These are phyloP conservation scores for Meira nashicola DNA, from an alignment of 1,284 basidiomycete species.

Conservation along the genomic window DNA sequence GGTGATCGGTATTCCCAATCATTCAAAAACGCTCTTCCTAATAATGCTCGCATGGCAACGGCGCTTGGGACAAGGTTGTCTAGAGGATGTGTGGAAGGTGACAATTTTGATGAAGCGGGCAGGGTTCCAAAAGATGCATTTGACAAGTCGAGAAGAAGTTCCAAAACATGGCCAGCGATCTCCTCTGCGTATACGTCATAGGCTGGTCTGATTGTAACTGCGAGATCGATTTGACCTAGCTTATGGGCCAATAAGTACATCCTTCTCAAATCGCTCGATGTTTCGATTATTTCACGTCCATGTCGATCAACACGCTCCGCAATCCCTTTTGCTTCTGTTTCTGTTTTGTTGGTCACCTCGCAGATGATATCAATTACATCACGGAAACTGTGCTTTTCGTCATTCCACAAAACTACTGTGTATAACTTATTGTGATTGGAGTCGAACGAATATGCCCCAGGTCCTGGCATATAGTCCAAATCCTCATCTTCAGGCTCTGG, in stretches of 20 bases:
- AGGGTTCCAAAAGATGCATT: constrained; percentile 32
- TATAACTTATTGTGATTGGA: constrained; percentile 56
- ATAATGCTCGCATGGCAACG: constrained; percentile 23
- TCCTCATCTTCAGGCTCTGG: constrained; percentile 52
- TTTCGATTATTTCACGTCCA: constrained; percentile 80
- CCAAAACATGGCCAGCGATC: constrained; percentile 60
- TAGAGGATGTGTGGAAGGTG: constrained; percentile 11
- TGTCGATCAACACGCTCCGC: constrained; percentile 69
- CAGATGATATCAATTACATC: constrained; percentile 69
- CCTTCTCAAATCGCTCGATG: constrained; percentile 64
- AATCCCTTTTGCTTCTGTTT: constrained; percentile 59
- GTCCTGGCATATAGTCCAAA: no score
- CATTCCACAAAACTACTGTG: constrained; percentile 89
- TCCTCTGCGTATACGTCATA: constrained; percentile 88
- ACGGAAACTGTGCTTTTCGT: constrained; percentile 91
- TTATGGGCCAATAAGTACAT: constrained; percentile 74
- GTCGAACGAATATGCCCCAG: not conserved
- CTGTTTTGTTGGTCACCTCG: constrained; percentile 34
- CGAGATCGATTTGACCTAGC: constrained; percentile 82
- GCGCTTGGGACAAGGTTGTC: constrained; percentile 28
- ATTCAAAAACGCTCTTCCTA: constrained; percentile 30
- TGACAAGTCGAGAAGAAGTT: constrained; percentile 43
- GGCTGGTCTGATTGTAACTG: constrained; percentile 80
- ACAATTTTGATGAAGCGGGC: not conserved
- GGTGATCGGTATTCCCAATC: constrained; percentile 30